Evolutionary conservation across 192 early-diverging fungal species (phyloP).

Genomic region (Spizellomyces sp.): DNA sequence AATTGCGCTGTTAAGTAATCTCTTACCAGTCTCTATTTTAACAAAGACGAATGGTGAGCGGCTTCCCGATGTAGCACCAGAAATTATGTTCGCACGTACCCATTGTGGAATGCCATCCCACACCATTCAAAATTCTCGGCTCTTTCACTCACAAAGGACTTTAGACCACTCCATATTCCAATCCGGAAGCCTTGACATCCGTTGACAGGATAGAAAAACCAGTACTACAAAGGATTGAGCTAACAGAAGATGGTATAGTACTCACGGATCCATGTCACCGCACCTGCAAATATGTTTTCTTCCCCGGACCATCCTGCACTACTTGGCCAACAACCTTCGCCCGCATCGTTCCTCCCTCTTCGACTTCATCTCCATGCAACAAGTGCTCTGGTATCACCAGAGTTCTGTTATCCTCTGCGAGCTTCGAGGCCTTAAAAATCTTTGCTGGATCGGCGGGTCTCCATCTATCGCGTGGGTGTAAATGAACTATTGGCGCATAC

Average conservation of each 20-base stretch:
- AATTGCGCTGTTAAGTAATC: background rate
- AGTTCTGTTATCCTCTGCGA: slow-evolving; percentile 20
- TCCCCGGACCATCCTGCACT: slow-evolving; percentile 25
- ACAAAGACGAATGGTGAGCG: too few species aligned
- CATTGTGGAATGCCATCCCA: slow-evolving; percentile 32
- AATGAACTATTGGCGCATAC: slow-evolving; percentile 25
- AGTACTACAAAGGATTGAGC: slow-evolving; percentile 17
- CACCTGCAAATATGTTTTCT: slow-evolving; percentile 34
- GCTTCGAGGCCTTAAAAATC: background rate
- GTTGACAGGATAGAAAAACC: slow-evolving; percentile 35
- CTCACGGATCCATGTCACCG: background rate
- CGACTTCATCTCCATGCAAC: slow-evolving; percentile 15
- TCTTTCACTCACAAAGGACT: slow-evolving; percentile 25
- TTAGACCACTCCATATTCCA: slow-evolving; percentile 26
- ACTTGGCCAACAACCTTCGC: slow-evolving; percentile 32
- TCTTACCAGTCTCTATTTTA: too few species aligned
- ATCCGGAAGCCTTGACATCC: slow-evolving; percentile 39
- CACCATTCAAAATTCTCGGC: slow-evolving; percentile 39
- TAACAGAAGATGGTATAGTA: too few species aligned
- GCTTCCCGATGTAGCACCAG: too few species aligned
- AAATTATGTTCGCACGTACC: background rate
- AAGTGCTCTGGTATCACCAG: slow-evolving; percentile 11
- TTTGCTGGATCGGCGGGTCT: slow-evolving; percentile 27
- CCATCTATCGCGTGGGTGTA: slow-evolving; percentile 32
- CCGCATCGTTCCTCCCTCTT: background rate